Evolutionary conservation across 164 flowering plant genomes (phyloP), one percentile per base, ranked within the genome.

Genomic region (Aristolochia californica): DNA sequence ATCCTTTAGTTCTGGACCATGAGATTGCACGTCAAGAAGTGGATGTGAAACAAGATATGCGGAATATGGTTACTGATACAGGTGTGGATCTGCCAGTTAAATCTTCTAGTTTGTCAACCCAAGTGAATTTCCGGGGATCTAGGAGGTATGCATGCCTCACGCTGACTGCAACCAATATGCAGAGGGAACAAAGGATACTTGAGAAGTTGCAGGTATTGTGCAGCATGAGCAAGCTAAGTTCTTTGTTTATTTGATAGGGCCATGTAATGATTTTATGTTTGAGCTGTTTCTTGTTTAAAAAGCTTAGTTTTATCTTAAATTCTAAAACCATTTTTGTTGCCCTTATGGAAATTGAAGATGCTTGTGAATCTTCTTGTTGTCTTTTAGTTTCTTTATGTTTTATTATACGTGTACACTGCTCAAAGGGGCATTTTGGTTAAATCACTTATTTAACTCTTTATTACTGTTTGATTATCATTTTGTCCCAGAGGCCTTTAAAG

Each of bases 181-280:
- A 56, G 57, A 75, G 90, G 79, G 83, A 79, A 74, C 83, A 72
- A 58, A 70, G 81, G 65, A 77, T 88, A 62, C 77, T 83, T 50
- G 73, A 79, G 56, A 63, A 68, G 51, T 67, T 88, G 60, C 74
- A 88, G 96, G 96, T 85, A 22, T 51, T 22, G 60, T 22, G 48
- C 45, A 22, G 52, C 43, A 55, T 55, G 14, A 47, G 5, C 18
- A 47, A 11, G 5, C 18, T 47, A 47, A 27, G 15, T 30, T 5
- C 56, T 28, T 54, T 28, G 15, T 27, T 26, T 26, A 14, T 54
- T 21, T 22, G 0, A 52, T 27, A 17, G 27, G 13, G 26, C 27
- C 26, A 14, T 9, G 9, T 50, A 17, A 16, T 22, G 54, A 20
- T 23, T 20, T 50, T 50, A 34, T 34, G 10, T 2, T 5, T 34